phyloP scores from a whole-genome alignment of 768 basidiomycete species.

The Trametes punicea region DNA sequence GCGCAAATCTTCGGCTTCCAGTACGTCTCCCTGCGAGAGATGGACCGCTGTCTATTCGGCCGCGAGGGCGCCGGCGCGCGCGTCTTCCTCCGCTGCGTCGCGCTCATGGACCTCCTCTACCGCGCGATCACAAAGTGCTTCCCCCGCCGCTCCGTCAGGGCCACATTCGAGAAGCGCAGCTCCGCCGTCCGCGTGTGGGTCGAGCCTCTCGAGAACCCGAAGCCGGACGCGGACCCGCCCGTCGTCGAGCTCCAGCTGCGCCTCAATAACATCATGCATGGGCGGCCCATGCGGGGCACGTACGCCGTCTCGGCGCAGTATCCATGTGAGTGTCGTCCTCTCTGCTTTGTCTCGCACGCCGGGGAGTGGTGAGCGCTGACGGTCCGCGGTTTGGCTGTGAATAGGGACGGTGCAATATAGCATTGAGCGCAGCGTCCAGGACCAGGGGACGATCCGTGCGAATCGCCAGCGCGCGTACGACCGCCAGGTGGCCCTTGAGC shows the following conservation, averaged over 20 bases:
- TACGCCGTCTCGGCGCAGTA: slow-evolving; percentile 7
- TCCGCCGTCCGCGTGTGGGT: slow-evolving; percentile 61
- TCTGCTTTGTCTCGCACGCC: background rate
- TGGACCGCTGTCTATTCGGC: slow-evolving; percentile 83
- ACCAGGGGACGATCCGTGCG: slow-evolving; percentile 8
- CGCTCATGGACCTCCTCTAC: slow-evolving; percentile 63
- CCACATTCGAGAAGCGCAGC: slow-evolving; percentile 56
- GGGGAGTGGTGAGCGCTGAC: background rate
- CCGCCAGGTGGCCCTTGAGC: slow-evolving; percentile 12
- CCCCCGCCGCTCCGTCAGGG: slow-evolving; percentile 57
- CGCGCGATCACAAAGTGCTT: slow-evolving; percentile 56
- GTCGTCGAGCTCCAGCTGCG: slow-evolving; percentile 59
- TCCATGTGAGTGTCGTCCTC: slow-evolving; percentile 11
- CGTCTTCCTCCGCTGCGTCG: slow-evolving; percentile 73
- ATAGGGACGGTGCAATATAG: slow-evolving; percentile 18
- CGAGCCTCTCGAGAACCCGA: slow-evolving; percentile 53
- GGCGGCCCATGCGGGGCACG: slow-evolving; percentile 33
- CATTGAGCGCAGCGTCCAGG: slow-evolving; percentile 2
- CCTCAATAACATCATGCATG: slow-evolving; percentile 43
- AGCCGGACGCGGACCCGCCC: slow-evolving; percentile 37
- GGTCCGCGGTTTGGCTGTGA: too few relatives aligned
- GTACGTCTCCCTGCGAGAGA: slow-evolving; percentile 81
- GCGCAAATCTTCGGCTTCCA: slow-evolving; percentile 89
- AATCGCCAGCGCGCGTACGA: slow-evolving; percentile 13
- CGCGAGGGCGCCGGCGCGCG: slow-evolving; percentile 55